Evolutionary conservation across 345 rosid genomes (phyloP).

Genomic region (Cardamine occulta): DNA sequence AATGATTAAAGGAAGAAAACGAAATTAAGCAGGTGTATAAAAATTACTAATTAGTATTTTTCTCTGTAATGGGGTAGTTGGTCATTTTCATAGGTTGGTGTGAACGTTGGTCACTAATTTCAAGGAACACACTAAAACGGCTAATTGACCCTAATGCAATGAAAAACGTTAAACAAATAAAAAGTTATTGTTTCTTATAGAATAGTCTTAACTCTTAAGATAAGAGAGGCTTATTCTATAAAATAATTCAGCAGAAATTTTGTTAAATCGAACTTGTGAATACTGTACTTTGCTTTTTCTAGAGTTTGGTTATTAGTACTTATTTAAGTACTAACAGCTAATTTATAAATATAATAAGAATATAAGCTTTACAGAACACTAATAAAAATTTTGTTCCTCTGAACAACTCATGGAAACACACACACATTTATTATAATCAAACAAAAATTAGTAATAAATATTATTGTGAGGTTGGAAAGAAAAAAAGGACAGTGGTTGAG

Average conservation of each 20-base stretch:
- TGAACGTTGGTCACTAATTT: slow-evolving; percentile 30
- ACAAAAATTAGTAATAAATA: neutral
- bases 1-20: slow-evolving; percentile 13
- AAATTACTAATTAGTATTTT: neutral
- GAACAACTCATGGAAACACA: slow-evolving; percentile 18
- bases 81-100: slow-evolving; percentile 42
- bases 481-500: slow-evolving; percentile 44
- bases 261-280: neutral
- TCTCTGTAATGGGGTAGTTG: slow-evolving; percentile 30
- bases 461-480: slow-evolving; percentile 40
- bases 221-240: neutral
- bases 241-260: neutral
- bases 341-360: neutral
- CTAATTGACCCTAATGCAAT: slow-evolving; percentile 25
- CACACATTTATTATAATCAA: neutral
- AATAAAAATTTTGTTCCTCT: neutral
- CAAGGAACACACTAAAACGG: slow-evolving; percentile 37
- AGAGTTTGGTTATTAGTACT: neutral
- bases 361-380: neutral
- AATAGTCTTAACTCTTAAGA: neutral
- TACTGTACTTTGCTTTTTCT: neutral
- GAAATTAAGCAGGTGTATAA: neutral
- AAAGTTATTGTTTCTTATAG: neutral
- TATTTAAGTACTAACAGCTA: neutral
- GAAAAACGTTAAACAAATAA: neutral